Evolutionary conservation across 2,329 filamentous ascomycete species (phyloP), one percentile per base, ranked within the genome.

Genomic region (Paradendryphiella salina): DNA sequence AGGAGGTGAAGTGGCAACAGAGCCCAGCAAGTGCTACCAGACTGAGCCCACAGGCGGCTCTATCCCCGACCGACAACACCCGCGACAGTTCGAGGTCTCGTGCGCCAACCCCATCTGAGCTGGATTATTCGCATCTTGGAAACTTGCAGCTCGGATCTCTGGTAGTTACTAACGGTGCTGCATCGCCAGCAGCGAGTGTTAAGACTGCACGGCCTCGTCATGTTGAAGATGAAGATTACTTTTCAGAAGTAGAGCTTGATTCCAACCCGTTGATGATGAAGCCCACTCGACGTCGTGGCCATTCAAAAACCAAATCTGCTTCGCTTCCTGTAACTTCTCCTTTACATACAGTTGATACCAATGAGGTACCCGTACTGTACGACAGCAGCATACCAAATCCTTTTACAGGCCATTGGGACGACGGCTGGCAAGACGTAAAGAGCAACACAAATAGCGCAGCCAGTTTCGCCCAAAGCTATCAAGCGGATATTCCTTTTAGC

Each of bases 141-240:
- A 66, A 63, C 23, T 68, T 76, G 45, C 65, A 72, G 47, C 67
- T 74, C 5, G 78, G 78, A 6, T 75, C 76, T 3, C 66, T 80
- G 7, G 69, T 73, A 14, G 72, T 80, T 14, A 79, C 76, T 5
- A 80, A 80, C 49, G 78, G 77, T 7, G 68, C 73, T 13, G 69
- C 75, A 8, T 79, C 77, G 3, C 77, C 78, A 11, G 74, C 74
- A 38, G 69, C 74, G 3, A 75, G 75, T 51, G 60, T 71, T 33
- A 56, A 42, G 18, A 35, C 58, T 9, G 26, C 51, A 9, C 57
- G 51, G 17, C 57, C 59, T 11, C 42, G 46, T 6, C 23, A 44
- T 13, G 29, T 31, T 40, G 46, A 55, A 34, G 57, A 62, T 23
- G 61, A 60, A 1, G 70, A 72, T 21, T 71, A 73, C 47, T 72